Evolutionary conservation across 2,329 filamentous ascomycete genomes (phyloP).

Genomic region (Fusarium sp.): DNA sequence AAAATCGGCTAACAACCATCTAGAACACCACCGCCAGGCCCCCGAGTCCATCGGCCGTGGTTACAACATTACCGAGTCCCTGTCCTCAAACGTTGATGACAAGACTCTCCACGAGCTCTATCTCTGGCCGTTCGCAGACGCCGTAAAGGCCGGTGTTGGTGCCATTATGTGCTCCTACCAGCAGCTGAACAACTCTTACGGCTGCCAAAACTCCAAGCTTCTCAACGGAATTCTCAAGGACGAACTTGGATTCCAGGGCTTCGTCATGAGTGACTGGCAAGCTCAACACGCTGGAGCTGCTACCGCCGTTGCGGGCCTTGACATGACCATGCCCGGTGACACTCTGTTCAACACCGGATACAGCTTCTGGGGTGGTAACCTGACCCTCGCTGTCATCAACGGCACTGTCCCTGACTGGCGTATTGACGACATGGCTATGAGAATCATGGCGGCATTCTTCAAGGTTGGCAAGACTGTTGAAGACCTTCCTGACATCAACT

Average conservation of each 20-base stretch:
- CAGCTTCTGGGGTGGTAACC: slow-evolving; percentile 86
- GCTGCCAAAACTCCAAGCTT: slow-evolving; percentile 81
- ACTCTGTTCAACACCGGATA: slow-evolving; percentile 77
- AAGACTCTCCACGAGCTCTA: slow-evolving; percentile 81
- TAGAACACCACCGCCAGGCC: slow-evolving; percentile 77
- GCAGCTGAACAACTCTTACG: slow-evolving; percentile 83
- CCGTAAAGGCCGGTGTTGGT: slow-evolving; percentile 73
- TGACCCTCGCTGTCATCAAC: slow-evolving; percentile 89
- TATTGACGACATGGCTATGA: slow-evolving; percentile 90
- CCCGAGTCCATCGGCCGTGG: slow-evolving; percentile 64
- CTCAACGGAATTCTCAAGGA: slow-evolving; percentile 81
- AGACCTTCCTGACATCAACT: slow-evolving; percentile 72
- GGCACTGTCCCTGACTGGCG: slow-evolving; percentile 89
- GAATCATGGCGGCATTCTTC: slow-evolving; percentile 79
- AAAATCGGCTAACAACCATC: background rate
- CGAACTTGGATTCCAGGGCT: slow-evolving; percentile 84
- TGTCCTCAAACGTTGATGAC: slow-evolving; percentile 75
- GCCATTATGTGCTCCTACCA: slow-evolving; percentile 77
- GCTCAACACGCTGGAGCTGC: slow-evolving; percentile 77
- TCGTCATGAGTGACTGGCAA: slow-evolving; percentile 83
- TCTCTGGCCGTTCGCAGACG: slow-evolving; percentile 81
- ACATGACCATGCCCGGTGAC: slow-evolving; percentile 93
- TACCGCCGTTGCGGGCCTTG: slow-evolving; percentile 76
- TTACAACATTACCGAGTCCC: slow-evolving; percentile 69
- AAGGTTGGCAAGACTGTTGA: slow-evolving; percentile 69